Base-by-base conservation (phyloP, 1,284 basidiomycete species). In the Caloboletus inedulis region DNA sequence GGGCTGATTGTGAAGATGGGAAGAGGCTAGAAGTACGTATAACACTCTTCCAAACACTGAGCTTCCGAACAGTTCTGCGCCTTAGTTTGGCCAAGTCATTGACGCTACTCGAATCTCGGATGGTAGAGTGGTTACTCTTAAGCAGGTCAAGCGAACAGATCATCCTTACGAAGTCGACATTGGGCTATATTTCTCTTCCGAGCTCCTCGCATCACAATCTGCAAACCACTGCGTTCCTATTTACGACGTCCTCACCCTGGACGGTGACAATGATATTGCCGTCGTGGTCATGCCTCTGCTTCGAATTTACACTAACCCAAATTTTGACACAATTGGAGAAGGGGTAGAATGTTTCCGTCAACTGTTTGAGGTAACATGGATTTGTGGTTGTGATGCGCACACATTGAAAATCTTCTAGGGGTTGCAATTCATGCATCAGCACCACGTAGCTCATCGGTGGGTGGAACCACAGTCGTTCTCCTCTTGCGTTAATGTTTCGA, bases 141-240 rank as follows among this genome's bases (percentile, higher is more conserved):
- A 76, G 55, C n/a, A 54, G 1, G n/a, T 71, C 6, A 43, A 60
- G 14, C 49, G 46, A 13, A 54, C 47, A 0, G 10, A 49, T 0
- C 39, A 64, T 42, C 60, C 62, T 13, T 1, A 59, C 0, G 72
- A 75, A 34, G 51, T 62, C 13, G 59, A 66, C 4, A 66, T 72
- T 4, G 58, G 47, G 1, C 43, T 13, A 30, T 57, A 59, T 16
- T 54, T 72, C 16, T 63, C 57, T 5, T 56, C 62, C 52, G 19
- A 53, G 51, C n/a, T n/a, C n/a, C n/a, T n/a, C n/a, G n/a, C n/a
- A n/a, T n/a, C n/a, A n/a, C n/a, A n/a, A n/a, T n/a, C n/a, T 31
- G 48, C 45, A 3, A 74, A 75, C 37, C 71, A 72, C 37, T 74
- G 71, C n/a, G 63, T 71, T 3, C 69, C 69, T 0, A 48, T 75